Conservation (phyloP, 495 filamentous ascomycete species). For the Penicillium paradoxum region DNA sequence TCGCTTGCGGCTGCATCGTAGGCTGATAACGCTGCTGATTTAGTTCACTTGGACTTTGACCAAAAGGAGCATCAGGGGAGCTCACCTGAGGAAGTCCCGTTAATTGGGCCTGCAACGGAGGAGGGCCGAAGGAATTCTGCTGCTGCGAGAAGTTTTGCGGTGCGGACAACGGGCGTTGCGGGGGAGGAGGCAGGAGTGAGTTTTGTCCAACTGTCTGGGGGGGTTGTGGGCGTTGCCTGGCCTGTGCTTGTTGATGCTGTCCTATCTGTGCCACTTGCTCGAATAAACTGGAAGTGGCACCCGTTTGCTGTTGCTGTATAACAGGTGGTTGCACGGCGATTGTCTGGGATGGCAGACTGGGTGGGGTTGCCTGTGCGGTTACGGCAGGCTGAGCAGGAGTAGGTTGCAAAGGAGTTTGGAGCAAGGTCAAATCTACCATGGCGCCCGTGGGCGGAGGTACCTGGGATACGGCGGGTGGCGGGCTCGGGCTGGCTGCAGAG, state of each 20-base stretch:
- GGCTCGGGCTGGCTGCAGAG: conserved; percentile 25
- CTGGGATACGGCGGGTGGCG: conserved; percentile 36
- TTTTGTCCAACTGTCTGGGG: conserved; percentile 59
- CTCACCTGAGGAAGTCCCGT: conserved; percentile 60
- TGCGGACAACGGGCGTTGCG: conserved; percentile 78
- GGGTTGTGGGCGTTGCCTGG: conserved; percentile 70
- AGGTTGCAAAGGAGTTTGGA: conserved; percentile 72
- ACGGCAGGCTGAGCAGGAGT: conserved; percentile 53
- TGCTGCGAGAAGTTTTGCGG: conserved; percentile 74
- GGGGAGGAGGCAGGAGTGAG: conserved; percentile 74
- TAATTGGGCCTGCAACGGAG: conserved; percentile 77
- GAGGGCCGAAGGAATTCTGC: conserved; percentile 64
- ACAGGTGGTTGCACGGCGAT: conserved; percentile 45
- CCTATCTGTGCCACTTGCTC: conserved; percentile 42
- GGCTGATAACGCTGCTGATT: conserved; percentile 59
- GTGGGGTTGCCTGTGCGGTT: conserved; percentile 23
- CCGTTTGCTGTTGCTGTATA: conserved; percentile 49
- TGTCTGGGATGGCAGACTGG: conserved; percentile 35
- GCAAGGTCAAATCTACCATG: conserved; percentile 73
- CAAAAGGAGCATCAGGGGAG: conserved; percentile 58
- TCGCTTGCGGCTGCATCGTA: conserved; percentile 48
- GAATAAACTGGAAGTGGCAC: conserved; percentile 50
- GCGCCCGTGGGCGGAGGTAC: conserved; percentile 56
- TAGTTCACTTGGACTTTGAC: conserved; percentile 70
- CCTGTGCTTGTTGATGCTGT: conserved; percentile 37